Evolutionary conservation across 202 grass and related monocot genomes (phyloP).

Genomic region (Carex arenaria): DNA sequence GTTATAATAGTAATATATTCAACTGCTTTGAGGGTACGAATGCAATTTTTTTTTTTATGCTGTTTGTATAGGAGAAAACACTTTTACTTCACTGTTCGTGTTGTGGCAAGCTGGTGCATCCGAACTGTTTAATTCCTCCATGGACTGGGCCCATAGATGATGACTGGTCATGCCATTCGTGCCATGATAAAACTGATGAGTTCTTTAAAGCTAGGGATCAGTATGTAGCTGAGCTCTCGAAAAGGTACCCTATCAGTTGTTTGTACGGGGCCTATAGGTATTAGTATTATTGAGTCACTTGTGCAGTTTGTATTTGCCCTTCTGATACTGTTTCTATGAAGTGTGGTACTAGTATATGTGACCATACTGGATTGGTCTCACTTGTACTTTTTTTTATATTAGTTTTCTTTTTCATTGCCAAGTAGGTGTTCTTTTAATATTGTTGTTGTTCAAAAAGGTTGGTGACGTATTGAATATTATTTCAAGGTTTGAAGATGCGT

Average conservation of each 20-base stretch:
- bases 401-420: neutral
- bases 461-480: conserved; percentile 15
- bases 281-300: neutral
- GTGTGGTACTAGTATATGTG: neutral
- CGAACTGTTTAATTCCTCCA: conserved; percentile 81
- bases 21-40: neutral
- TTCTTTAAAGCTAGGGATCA: conserved; percentile 64
- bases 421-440: neutral
- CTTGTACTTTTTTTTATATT: neutral
- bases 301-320: neutral
- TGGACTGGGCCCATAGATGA: conserved; percentile 76
- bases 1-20: neutral
- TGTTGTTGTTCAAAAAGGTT: conserved; percentile 1
- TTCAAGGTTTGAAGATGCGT: conserved; percentile 64
- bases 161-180: conserved; percentile 95
- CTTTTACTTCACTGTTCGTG: conserved; percentile 89
- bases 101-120: conserved; percentile 83
- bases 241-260: conserved; percentile 53
- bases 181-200: conserved; percentile 73
- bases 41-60: conserved; percentile 9
- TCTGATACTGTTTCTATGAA: neutral
- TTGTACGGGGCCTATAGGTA: neutral
- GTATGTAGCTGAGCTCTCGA: conserved; percentile 71
- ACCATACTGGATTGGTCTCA: neutral
- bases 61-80: conserved; percentile 65